A percentile compares a stretch with the other conserved stretches of the same genome.
Conservation (phyloP, 805 yeast species). For the Jamesozyma spencerorum region DNA sequence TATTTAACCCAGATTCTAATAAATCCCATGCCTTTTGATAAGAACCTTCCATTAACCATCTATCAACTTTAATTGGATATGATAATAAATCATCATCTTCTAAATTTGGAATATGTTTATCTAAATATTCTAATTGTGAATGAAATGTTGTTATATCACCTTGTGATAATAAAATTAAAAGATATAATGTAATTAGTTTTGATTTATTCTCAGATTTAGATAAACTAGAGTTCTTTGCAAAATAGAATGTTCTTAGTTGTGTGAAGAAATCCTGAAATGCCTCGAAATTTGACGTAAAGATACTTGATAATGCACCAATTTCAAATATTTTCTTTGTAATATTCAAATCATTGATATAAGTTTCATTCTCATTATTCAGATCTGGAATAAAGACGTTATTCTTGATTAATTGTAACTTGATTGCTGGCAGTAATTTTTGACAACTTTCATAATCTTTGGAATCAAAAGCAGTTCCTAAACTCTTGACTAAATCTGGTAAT, state of each 20-base stretch:
- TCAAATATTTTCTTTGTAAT: constrained; percentile 80
- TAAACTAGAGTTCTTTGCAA: constrained; percentile 28
- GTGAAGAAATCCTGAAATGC: constrained; percentile 65
- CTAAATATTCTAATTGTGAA: constrained; percentile 72
- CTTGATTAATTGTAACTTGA: constrained; percentile 73
- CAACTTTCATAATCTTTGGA: constrained; percentile 54
- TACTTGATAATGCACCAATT: constrained; percentile 74
- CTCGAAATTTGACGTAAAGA: constrained; percentile 51
- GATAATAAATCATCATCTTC: constrained; percentile 64
- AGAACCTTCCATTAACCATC: constrained; percentile 93
- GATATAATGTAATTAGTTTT: constrained; percentile 66
- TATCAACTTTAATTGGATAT: constrained; percentile 83
- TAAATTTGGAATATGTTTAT: constrained; percentile 34
- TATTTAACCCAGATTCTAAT: constrained; percentile 35
- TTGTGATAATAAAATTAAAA: constrained; percentile 67
- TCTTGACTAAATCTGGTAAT: constrained; percentile 58
- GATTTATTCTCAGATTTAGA: constrained; percentile 50
- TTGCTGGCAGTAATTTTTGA: constrained; percentile 50
- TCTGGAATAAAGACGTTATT: constrained; percentile 69
- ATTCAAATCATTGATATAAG: constrained; percentile 51
- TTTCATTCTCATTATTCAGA: constrained; percentile 29
- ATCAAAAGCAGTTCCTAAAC: constrained; percentile 57
- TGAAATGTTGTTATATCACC: constrained; percentile 85
- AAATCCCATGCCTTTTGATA: constrained; percentile 85
- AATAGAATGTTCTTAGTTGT: constrained; percentile 72